Percentiles rank a stretch among this genome's conserved stretches.
These are phyloP conservation scores for Nitzschia putrida DNA, from an alignment of 108 stramenopile genomes.

Conservation along the genomic window DNA sequence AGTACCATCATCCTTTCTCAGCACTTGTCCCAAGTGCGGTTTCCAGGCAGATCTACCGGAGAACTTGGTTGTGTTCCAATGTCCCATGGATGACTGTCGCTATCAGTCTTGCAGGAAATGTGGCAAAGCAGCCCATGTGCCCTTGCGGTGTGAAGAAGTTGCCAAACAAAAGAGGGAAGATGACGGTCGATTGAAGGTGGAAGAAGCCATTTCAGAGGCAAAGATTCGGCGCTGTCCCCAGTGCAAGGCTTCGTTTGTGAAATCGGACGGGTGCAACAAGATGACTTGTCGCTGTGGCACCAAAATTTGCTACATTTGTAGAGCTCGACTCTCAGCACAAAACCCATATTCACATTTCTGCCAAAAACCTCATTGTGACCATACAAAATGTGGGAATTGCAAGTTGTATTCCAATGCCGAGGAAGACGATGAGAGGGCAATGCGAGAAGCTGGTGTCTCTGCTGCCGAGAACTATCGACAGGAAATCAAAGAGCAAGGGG, in stretches of 20 bases:
- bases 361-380: constrained; percentile 77
- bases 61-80: constrained; percentile 50
- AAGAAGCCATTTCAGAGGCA: constrained; percentile 87
- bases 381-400: constrained; percentile 68
- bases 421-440: constrained; percentile 63
- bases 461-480: constrained; percentile 53
- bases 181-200: constrained; percentile 68
- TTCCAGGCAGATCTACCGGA: constrained; percentile 62
- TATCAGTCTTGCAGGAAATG: constrained; percentile 80
- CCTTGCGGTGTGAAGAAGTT: constrained; percentile 75
- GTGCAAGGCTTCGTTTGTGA: constrained; percentile 76
- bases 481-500: constrained; percentile 60
- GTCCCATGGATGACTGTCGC: constrained; percentile 66
- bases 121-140: constrained; percentile 77
- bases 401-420: constrained; percentile 67
- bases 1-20: neutral
- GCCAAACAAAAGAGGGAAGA: constrained; percentile 60
- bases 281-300: constrained; percentile 84
- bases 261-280: constrained; percentile 80
- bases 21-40: constrained; percentile 78
- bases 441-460: constrained; percentile 75
- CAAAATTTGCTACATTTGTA: constrained; percentile 80
- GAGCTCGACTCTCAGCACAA: constrained; percentile 45
- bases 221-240: constrained; percentile 77
- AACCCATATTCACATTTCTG: constrained; percentile 80